Evolutionary conservation across 495 filamentous ascomycete species (phyloP).

Genomic region (Rostrohypoxylon terebratum): DNA sequence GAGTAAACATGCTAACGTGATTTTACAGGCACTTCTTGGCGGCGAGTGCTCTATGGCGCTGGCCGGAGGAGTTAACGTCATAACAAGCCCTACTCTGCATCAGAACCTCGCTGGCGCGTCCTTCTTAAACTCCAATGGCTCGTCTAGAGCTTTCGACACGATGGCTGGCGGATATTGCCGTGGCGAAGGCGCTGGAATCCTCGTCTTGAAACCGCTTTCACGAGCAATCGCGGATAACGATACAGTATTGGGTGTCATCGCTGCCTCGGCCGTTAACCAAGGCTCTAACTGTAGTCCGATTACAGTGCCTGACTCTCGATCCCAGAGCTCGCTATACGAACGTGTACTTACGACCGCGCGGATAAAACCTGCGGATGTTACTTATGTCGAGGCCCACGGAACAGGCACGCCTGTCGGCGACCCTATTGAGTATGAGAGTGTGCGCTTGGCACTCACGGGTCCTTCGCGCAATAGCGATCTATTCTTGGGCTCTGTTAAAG

Average conservation of each 20-base stretch:
- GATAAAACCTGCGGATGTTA: slow-evolving; percentile 42
- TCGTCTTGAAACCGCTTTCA: slow-evolving; percentile 63
- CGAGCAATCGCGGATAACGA: slow-evolving; percentile 57
- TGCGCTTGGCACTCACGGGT: slow-evolving; percentile 41
- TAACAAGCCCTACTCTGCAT: slow-evolving; percentile 45
- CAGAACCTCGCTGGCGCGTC: slow-evolving; percentile 14
- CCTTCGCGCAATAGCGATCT: not conserved
- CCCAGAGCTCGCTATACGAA: slow-evolving; percentile 42
- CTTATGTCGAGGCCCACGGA: slow-evolving; percentile 80
- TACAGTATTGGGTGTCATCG: slow-evolving; percentile 65
- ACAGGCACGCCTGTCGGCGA: slow-evolving; percentile 79
- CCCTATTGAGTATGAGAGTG: slow-evolving; percentile 41
- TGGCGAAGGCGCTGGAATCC: slow-evolving; percentile 60
- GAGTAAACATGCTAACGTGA: not conserved
- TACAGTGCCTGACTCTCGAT: slow-evolving; percentile 51
- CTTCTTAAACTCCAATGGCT: slow-evolving; percentile 51
- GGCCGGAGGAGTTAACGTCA: slow-evolving; percentile 52
- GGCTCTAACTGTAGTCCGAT: slow-evolving; percentile 48
- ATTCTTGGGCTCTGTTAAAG: slow-evolving; percentile 11
- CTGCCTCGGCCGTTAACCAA: slow-evolving; percentile 60
- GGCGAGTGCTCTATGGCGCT: slow-evolving; percentile 58
- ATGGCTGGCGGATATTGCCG: slow-evolving; percentile 47
- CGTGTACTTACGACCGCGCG: not conserved
- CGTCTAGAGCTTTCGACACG: slow-evolving; percentile 43
- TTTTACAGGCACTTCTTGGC: slow-evolving; percentile 11